Evolutionary conservation across 805 yeast species (phyloP), one percentile per base, ranked within the genome.

Genomic region (Priceomyces carsonii): DNA sequence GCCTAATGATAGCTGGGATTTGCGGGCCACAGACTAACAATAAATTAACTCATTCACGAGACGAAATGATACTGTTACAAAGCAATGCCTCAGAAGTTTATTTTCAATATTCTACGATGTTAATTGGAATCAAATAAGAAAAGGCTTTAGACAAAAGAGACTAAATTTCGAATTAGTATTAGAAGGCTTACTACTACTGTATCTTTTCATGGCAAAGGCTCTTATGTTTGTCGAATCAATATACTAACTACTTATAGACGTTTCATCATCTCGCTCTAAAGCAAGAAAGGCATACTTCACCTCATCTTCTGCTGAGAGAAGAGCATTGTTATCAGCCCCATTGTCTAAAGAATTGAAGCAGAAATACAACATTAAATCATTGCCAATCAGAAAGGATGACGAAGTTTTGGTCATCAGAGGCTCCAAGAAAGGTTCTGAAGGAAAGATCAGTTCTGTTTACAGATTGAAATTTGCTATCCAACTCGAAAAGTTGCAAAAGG

Each of bases 221-320:
- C n/a, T n/a, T n/a, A n/a, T n/a, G n/a, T n/a, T n/a, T n/a, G n/a
- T n/a, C n/a, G n/a, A n/a, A n/a, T n/a, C 19, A 12, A 18, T 23
- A 40, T 60, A 64, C 69, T 63, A 64, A 65, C 69, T 21, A 31
- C 47, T 25, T 29, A 16, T 55, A 85, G 96, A 93, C 96, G 98
- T 93, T 74, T 89, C 99, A 65, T 83, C 95, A 72, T 90, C 96
- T 70, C 93, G 99, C 82, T 85, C 95, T 75, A 93, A 93, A 85
- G 80, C 97, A 73, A 90, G 99, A 86, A 93, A 93, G 87, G 98
- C 98, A 74, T 86, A 93, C 85, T 93, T 93, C 91, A 79, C 78
- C 64, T 95, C 99, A 59, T 95, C 98, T 65, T 91, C 99, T 55
- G 84, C 91, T 57, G 87, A 77, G 66, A 87, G 97, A 79, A 87